Evolutionary conservation across 208 protist genomes (phyloP).

Genomic region (Kentomonas sorsogonicus): DNA sequence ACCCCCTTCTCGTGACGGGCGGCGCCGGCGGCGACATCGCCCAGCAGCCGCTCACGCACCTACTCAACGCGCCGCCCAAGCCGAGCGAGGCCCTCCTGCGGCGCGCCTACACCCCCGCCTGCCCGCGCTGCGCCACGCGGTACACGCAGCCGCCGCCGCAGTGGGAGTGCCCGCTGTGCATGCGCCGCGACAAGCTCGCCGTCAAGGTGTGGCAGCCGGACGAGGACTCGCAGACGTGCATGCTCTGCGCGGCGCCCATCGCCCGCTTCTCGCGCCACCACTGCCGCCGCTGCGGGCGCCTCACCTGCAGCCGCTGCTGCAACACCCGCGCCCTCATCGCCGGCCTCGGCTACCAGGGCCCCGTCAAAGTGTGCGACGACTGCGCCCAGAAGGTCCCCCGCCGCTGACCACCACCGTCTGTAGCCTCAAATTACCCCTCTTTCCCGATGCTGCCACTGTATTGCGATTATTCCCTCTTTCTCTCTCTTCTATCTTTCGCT

Average conservation of each 20-base stretch:
- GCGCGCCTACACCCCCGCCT: constrained; percentile 71
- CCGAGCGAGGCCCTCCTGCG: constrained; percentile 25
- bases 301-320: constrained; percentile 68
- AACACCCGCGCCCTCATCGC: constrained; percentile 44
- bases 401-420: not conserved
- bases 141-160: constrained; percentile 50
- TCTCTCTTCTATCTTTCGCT: not conserved
- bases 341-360: constrained; percentile 47
- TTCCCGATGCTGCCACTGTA: not conserved
- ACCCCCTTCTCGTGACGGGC: not conserved
- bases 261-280: constrained; percentile 82
- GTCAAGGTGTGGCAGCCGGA: constrained; percentile 86
- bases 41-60: constrained; percentile 54
- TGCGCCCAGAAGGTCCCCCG: constrained; percentile 32
- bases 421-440: not conserved
- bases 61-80: constrained; percentile 46
- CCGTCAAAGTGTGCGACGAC: constrained; percentile 78
- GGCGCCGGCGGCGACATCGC: constrained; percentile 29
- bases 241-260: constrained; percentile 55
- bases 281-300: constrained; percentile 76
- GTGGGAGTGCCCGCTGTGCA: constrained; percentile 77
- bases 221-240: constrained; percentile 40
- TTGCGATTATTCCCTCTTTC: not conserved
- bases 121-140: constrained; percentile 43
- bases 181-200: constrained; percentile 16